Conservation (phyloP, 805 yeast genomes). For the Debaryomyces castellii region DNA sequence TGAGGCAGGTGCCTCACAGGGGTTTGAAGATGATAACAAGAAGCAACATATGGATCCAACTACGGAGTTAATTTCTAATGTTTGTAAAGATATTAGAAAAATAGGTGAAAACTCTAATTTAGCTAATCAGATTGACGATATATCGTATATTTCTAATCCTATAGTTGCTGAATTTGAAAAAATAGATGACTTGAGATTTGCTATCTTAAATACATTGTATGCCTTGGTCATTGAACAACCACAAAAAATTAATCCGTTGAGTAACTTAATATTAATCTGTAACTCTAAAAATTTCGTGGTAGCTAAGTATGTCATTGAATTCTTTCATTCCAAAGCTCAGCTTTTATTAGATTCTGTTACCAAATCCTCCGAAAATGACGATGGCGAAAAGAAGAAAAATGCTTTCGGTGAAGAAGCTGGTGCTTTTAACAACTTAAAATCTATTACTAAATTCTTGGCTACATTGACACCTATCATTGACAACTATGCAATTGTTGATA, state of each 20-base stretch:
- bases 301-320: conserved; percentile 69
- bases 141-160: conserved; percentile 67
- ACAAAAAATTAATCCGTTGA: conserved; percentile 74
- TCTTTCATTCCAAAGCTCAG: conserved; percentile 63
- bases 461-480: conserved; percentile 63
- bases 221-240: conserved; percentile 87
- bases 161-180: conserved; percentile 64
- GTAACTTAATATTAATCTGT: conserved; percentile 64
- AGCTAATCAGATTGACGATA: conserved; percentile 42
- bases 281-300: conserved; percentile 63
- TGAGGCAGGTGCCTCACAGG: conserved; percentile 15
- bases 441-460: conserved; percentile 68
- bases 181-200: conserved; percentile 57
- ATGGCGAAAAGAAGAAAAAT: conserved; percentile 13
- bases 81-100: conserved; percentile 44
- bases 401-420: conserved; percentile 44
- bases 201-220: conserved; percentile 60
- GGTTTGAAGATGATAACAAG: conserved; percentile 27
- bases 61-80: conserved; percentile 39
- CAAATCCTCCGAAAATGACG: conserved; percentile 10
- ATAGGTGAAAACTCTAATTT: conserved; percentile 44
- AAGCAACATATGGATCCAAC: conserved; percentile 42
- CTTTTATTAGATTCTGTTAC: conserved; percentile 42
- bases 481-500: conserved; percentile 33
- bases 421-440: conserved; percentile 68